Evolutionary conservation across 371 early-diverging fungal genomes (phyloP), one percentile per base, ranked within the genome.

Genomic region (Rhizopus microsporus): DNA sequence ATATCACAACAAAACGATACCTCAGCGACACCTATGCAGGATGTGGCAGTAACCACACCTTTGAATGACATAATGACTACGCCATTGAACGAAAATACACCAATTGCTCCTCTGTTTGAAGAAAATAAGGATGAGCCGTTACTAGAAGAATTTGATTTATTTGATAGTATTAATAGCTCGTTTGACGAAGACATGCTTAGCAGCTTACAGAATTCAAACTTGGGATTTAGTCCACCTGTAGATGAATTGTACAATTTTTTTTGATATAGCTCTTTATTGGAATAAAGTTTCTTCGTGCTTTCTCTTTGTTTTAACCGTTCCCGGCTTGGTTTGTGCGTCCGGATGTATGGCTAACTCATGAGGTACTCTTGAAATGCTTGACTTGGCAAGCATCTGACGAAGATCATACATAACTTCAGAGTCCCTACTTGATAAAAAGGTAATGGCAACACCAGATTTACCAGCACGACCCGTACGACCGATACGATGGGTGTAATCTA

Each of bases 401-500:
- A 98, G 79, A 65, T 98, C 99, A 67, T 85, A 80, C 75, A 91
- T 87, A 40, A 97, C 67, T 54, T 94, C 97, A 6, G 90, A 72
- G 71, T 98, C 97, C n/a, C 80, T 78, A 15, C 65, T 68, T 7
- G 86, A 72, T 57, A 99, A 66, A 68, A 99, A 99, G 9, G 99
- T 93, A 33, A 98, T 83, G 0, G 99, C 94, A 13, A 88, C 82
- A 56, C 99, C 99, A n/a, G 81, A 79, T 59, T 90, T 88, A 39
- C 99, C 99, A 33, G 98, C 98, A 71, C 98, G 92, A 62, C 97
- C 99, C 1, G 99, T 98, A 68, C 99, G 90, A 64, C 98, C 99
- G 62, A 98, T 95, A 70, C 98, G 87, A 82, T 98, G 98, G 23
- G 96, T 96, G 71, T 98, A 97, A 74, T 94, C 94, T 81, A 69